Conservation (phyloP, 1,284 basidiomycete species). For the Wolfiporia cocos region DNA sequence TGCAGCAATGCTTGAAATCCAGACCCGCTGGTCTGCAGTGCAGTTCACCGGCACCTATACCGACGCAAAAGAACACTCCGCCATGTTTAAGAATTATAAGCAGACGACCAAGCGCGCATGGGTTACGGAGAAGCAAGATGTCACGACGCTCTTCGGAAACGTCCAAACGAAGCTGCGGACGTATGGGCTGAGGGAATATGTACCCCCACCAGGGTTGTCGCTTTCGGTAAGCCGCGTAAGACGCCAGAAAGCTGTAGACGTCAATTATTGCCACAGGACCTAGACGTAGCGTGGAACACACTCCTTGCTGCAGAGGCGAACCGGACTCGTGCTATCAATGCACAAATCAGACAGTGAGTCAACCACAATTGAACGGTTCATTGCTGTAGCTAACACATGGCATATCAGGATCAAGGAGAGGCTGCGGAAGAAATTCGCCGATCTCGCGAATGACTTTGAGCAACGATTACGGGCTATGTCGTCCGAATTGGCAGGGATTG, state of each 20-base stretch:
- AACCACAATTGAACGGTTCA: neutral
- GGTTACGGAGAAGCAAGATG: slow-evolving; percentile 88
- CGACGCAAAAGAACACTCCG: slow-evolving; percentile 75
- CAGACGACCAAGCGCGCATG: slow-evolving; percentile 81
- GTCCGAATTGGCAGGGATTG: slow-evolving; percentile 69
- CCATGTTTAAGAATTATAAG: slow-evolving; percentile 79
- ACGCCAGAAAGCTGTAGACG: neutral
- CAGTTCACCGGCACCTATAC: slow-evolving; percentile 71
- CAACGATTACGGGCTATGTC: slow-evolving; percentile 67
- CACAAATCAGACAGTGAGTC: slow-evolving; percentile 82
- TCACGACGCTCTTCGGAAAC: slow-evolving; percentile 86
- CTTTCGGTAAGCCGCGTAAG: slow-evolving; percentile 41
- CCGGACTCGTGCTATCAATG: slow-evolving; percentile 83
- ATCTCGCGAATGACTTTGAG: slow-evolving; percentile 83
- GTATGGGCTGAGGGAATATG: slow-evolving; percentile 81
- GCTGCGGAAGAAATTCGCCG: slow-evolving; percentile 80
- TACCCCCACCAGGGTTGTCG: slow-evolving; percentile 69
- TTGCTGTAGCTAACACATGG: neutral
- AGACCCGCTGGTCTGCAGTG: slow-evolving; percentile 58
- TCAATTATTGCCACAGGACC: slow-evolving; percentile 39
- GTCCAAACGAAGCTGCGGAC: slow-evolving; percentile 94
- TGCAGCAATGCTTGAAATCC: slow-evolving; percentile 53
- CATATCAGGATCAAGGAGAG: slow-evolving; percentile 78
- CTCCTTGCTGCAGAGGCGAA: slow-evolving; percentile 74
- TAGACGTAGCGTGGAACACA: slow-evolving; percentile 76